Conservation (phyloP, 306 rosid species). For the Pachyrhizus erosus region DNA sequence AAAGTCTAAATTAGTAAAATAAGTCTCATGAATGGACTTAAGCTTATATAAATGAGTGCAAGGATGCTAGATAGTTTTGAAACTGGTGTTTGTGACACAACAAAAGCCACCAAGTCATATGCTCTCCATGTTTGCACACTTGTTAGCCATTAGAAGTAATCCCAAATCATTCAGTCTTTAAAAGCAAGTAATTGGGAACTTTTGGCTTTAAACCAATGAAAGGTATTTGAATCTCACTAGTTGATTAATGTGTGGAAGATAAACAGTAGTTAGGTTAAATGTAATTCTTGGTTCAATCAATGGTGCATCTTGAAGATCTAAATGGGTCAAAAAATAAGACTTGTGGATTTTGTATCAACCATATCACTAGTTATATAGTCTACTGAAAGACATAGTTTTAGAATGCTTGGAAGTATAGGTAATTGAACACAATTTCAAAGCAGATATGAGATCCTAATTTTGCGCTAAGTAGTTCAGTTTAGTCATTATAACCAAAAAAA, state of each 20-base stretch:
- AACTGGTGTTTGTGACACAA: slow-evolving; percentile 92
- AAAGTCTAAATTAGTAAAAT: slow-evolving; percentile 80
- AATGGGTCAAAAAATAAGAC: slow-evolving; percentile 69
- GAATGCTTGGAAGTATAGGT: slow-evolving; percentile 67
- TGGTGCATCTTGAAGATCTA: slow-evolving; percentile 88
- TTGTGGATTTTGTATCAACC: slow-evolving; percentile 73
- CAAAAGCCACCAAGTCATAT: slow-evolving; percentile 66
- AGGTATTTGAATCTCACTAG: slow-evolving; percentile 76
- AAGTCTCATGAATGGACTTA: slow-evolving; percentile 84
- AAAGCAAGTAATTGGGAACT: slow-evolving; percentile 64
- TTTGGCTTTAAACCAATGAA: slow-evolving; percentile 82
- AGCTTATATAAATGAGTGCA: slow-evolving; percentile 79
- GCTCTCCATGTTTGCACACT: slow-evolving; percentile 26
- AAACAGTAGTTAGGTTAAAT: slow-evolving; percentile 77
- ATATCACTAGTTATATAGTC: slow-evolving; percentile 81
- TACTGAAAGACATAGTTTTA: slow-evolving; percentile 78
- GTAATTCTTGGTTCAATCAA: slow-evolving; percentile 73
- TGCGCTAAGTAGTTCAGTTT: slow-evolving; percentile 73
- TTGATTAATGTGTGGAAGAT: slow-evolving; percentile 89
- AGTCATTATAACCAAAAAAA: slow-evolving; percentile 69
- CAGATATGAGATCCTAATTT: slow-evolving; percentile 58
- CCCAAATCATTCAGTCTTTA: slow-evolving; percentile 89
- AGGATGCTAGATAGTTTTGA: slow-evolving; percentile 78
- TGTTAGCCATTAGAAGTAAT: slow-evolving; percentile 87
- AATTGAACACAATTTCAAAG: slow-evolving; percentile 52